phyloP scores from a whole-genome alignment of 257 asterid genomes.

The Anisodus acutangulus region DNA sequence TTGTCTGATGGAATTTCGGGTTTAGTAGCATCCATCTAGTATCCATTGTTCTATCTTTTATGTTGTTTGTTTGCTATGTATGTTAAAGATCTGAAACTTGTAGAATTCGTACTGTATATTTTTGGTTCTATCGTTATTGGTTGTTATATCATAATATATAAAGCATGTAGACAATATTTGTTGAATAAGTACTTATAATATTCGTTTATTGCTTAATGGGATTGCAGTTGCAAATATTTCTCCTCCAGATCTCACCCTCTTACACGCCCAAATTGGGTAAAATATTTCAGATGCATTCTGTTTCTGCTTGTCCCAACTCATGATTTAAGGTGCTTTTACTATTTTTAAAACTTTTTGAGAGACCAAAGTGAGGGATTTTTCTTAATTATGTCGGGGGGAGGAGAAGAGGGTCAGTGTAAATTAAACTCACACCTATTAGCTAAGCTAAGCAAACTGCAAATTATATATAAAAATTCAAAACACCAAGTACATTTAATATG shows the following conservation, averaged over 20 bases:
- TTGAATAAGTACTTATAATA: neutral
- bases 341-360: neutral
- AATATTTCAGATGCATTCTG: neutral
- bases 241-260: neutral
- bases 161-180: neutral
- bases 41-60: neutral
- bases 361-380: neutral
- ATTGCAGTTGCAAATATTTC: neutral
- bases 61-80: constrained; percentile 27
- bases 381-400: no score
- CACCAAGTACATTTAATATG: neutral
- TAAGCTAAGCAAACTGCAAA: neutral
- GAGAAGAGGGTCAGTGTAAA: no score
- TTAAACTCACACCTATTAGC: no score
- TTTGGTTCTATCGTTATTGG: neutral
- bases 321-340: neutral
- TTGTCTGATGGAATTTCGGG: neutral
- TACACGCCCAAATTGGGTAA: neutral
- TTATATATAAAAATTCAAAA: neutral
- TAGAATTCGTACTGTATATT: neutral
- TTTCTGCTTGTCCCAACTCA: neutral
- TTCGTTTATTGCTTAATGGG: neutral
- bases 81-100: neutral
- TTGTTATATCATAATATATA: constrained; percentile 9
- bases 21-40: neutral